phyloP scores from a whole-genome alignment of 148 eudicot species.

The Pouteria glomerata region DNA sequence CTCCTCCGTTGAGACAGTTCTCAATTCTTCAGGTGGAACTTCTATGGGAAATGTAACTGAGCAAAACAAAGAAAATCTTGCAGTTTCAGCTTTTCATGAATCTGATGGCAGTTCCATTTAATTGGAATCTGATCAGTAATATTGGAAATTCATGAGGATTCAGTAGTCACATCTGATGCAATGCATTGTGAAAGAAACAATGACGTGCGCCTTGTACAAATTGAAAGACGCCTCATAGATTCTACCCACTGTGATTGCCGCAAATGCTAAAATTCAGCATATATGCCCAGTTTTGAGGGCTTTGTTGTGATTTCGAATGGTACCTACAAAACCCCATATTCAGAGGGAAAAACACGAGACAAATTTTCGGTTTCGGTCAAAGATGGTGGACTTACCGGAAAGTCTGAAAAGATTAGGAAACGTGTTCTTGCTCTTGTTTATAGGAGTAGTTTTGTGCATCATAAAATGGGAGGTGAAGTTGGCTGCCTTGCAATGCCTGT shows the following conservation, averaged over 20 bases:
- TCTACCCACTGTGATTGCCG: no score
- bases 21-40: slow-evolving; percentile 6
- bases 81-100: background rate
- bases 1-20: background rate
- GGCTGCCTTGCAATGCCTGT: slow-evolving; percentile 1
- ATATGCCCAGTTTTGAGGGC: background rate
- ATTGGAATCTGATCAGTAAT: slow-evolving; percentile 1
- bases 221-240: slow-evolving; percentile 2
- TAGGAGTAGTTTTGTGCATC: background rate
- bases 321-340: background rate
- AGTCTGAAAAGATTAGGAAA: background rate
- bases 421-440: background rate
- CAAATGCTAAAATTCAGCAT: background rate
- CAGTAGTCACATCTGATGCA: background rate
- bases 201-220: background rate
- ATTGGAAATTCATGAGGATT: background rate
- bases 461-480: background rate
- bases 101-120: background rate
- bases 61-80: no score
- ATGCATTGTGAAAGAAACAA: background rate
- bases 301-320: background rate
- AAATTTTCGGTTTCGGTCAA: background rate
- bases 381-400: background rate
- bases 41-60: background rate
- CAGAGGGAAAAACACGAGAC: background rate